These are phyloP conservation scores for Pyrus hybrid DNA, from an alignment of 331 rosid species.

Conservation along the genomic window DNA sequence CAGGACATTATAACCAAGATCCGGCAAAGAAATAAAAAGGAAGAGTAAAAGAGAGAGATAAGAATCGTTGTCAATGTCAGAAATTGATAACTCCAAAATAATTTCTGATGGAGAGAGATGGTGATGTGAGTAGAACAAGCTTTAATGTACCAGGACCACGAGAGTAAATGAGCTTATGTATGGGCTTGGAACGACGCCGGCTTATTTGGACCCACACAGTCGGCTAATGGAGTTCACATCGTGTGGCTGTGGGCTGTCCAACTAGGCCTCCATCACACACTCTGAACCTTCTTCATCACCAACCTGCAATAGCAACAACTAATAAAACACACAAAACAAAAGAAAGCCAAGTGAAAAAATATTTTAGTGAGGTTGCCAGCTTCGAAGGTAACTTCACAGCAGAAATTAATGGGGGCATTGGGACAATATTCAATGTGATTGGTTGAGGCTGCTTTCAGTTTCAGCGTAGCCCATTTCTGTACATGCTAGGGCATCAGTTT, in stretches of 20 bases:
- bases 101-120: too few species aligned
- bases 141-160: not conserved
- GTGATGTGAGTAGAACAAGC: not conserved
- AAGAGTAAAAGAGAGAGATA: too few species aligned
- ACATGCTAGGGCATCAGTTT: not conserved
- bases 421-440: conserved; percentile 1
- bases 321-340: not conserved
- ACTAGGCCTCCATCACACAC: not conserved
- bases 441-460: not conserved
- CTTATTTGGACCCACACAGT: not conserved
- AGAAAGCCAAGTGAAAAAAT: not conserved
- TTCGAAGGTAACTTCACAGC: not conserved
- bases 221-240: not conserved
- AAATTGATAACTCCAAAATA: too few species aligned
- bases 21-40: too few species aligned
- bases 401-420: not conserved
- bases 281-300: not conserved
- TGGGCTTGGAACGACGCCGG: not conserved
- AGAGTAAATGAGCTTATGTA: not conserved
- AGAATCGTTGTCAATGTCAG: too few species aligned
- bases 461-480: not conserved
- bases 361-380: not conserved
- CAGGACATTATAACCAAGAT: too few species aligned
- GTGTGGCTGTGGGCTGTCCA: conserved; percentile 1
- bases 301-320: not conserved